Base-by-base conservation (phyloP, 345 rosid species). In the Camelina hispida region DNA sequence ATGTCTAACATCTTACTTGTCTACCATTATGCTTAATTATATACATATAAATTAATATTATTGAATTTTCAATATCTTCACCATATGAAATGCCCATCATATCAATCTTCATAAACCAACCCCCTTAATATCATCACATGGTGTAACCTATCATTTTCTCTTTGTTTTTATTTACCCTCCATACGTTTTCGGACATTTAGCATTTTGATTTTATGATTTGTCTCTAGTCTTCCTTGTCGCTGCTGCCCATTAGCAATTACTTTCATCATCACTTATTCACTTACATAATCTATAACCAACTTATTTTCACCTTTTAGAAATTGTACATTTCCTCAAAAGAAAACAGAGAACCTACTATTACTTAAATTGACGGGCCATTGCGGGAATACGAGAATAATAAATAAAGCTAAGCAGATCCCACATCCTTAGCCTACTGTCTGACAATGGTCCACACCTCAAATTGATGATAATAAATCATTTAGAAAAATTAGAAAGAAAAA, bases 81-180 rank as follows among this genome's bases (percentile, higher is more conserved):
- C 7, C 4, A 30, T 15, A 5, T 30, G 18, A n/a, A 57, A 34
- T 34, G 20, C 14, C 20, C 59, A 20, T 67, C 22, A 38, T 52
- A 20, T 66, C 57, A 48, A 46, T 62, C 28, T 35, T 46, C 50
- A 63, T 43, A 69, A 61, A 67, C 56, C 53, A 59, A 62, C 63
- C 55, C 50, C 70, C 16, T 12, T 23, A 37, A 61, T 53, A 62
- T 34, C 9, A 7, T 56, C 80, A 70, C 76, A 77, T 77, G 80
- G 54, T 70, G 42, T 38, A 38, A 37, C 53, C 54, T 65, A 65
- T 28, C 48, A 62, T 62, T 32, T 65, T 71, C 72, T 63, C 20
- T 13, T 77, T 77, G 77, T 60, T 77, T 65, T 65, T 46, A 58
- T 71, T 48, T 25, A 71, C 56, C 66, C 9, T 77, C 72, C 76